Base-by-base conservation (phyloP, 2,329 filamentous ascomycete genomes). In the Colletotrichum costaricense region DNA sequence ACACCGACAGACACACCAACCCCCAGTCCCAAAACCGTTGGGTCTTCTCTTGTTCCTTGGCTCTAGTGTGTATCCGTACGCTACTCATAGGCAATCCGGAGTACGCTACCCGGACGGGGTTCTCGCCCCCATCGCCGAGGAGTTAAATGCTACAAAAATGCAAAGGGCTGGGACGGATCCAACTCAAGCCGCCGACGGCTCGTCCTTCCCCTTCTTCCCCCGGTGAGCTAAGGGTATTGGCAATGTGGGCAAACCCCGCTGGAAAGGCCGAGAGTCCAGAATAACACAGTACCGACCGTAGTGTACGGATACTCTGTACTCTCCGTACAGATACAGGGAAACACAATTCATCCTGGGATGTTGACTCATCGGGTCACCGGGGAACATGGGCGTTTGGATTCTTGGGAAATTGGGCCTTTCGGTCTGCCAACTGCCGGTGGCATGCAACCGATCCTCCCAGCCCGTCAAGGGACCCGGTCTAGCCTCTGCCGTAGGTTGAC, bases 361-460 rank as follows among this genome's bases (percentile, higher is more conserved):
- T 65, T 69, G 70, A 73, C 70, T 73, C 66, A 69, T 55, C 70
- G 70, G 42, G 52, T 63, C 59, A 55, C 60, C 66, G 59, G 59
- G 60, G 59, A n/a, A 69, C 28, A 11, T 52, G 16, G 8, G 35
- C 26, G 19, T 64, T 30, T 14, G 38, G 35, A 58, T 65, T 33
- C 24, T n/a, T 35, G 59, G 24, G 46, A 71, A 30, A 73, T 73
- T 69, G 26, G 24, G 59, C 66, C 33, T 24, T 24, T 69, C 60
- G 54, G 66, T 69, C 66, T 59, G 38, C 30, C 55, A 52, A 55
- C 54, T 73, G 63, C 70, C 65, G 42, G 54, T 35, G 55, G 66
- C 28, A 35, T 54, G 54, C 54, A 58, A 58, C 52, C 57, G 22
- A 49, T 55, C 42, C 57, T 57, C 42, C 42, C 42, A 46, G 42